Evolutionary conservation across 2,329 filamentous ascomycete species (phyloP), one percentile per base, ranked within the genome.

Genomic region (Didymella segeticola): DNA sequence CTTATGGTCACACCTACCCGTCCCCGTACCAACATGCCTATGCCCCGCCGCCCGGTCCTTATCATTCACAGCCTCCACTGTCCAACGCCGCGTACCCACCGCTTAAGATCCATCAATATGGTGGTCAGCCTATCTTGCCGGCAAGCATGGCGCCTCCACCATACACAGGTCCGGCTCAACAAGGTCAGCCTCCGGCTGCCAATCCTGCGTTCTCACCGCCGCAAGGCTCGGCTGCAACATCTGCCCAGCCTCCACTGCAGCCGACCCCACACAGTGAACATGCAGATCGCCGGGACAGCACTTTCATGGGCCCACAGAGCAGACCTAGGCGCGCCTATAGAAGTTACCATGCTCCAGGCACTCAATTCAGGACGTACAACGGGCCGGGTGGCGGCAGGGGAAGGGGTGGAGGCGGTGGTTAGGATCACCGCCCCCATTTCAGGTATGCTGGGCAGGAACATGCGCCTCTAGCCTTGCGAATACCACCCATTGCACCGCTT

Each of bases 121-220:
- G 74, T 1, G 74, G 74, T 12, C 72, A 73, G 43, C 73, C 72
- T 4, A 76, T 77, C 39, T 64, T 76, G 3, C 74, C 74, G 3
- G 74, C 74, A 1, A 74, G 62, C 41, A 70, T 73, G 61, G 71
- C 69, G 7, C 71, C 66, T n/a, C 67, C 64, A 4, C 64, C 61
- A 17, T 63, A 62, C 26, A 34, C 63, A 22, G 58, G 57, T 34
- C 47, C 59, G 15, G 47, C 56, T 19, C 56, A 63, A 2, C 65
- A 60, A 25, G 47, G 55, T 20, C 52, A 56, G n/a, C 63, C 60
- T 17, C 34, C 20, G 9, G 14, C 48, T 17, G 54, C 61, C 8
- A 27, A 48, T 41, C 41, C 27, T 12, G 43, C 46, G 0, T 69
- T 59, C 37, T 67, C 68, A 12, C 63, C 67, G 5, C 59, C 62